Percentiles rank a stretch among this genome's conserved stretches.
Evolutionary conservation across 75 land plant species (phyloP).

Genomic region (Isoetes taiwanensis): DNA sequence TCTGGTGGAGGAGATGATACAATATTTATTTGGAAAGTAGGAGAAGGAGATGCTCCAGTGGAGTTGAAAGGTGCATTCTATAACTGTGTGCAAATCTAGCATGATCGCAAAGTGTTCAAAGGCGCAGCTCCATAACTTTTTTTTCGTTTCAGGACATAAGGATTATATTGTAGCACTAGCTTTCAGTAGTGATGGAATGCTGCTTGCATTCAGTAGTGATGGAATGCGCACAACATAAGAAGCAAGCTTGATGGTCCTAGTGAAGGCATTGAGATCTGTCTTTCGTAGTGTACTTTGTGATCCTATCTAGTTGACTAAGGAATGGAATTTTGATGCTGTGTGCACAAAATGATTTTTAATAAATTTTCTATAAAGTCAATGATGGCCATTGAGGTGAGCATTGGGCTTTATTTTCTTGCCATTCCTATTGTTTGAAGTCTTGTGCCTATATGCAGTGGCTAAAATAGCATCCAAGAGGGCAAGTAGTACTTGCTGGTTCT

Average conservation of each 20-base stretch:
- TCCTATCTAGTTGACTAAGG: no score
- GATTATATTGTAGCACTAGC: conserved; percentile 62
- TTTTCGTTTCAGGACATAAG: conserved; percentile 49
- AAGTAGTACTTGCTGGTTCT: conserved; percentile 83
- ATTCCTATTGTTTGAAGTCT: no score
- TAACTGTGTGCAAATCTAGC: no score
- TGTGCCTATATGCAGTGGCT: conserved; percentile 51
- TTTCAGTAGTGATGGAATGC: conserved; percentile 70
- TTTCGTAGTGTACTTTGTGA: no score
- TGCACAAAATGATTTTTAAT: no score
- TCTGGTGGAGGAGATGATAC: conserved; percentile 92
- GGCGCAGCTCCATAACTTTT: no score
- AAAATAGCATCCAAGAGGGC: conserved; percentile 91
- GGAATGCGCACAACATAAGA: conserved; percentile 80
- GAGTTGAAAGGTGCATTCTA: conserved; percentile 49
- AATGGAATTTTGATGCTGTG: not conserved
- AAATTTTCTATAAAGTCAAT: no score
- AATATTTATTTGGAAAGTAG: conserved; percentile 71
- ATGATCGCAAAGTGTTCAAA: no score
- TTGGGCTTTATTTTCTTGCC: no score
- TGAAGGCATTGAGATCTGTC: conserved; percentile 81
- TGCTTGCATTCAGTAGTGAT: conserved; percentile 87
- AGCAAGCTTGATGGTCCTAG: conserved; percentile 61
- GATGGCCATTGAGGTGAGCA: no score
- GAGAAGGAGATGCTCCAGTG: conserved; percentile 30